Conservation (phyloP, 75 land plant species). For the Cunninghamia lanceolata region DNA sequence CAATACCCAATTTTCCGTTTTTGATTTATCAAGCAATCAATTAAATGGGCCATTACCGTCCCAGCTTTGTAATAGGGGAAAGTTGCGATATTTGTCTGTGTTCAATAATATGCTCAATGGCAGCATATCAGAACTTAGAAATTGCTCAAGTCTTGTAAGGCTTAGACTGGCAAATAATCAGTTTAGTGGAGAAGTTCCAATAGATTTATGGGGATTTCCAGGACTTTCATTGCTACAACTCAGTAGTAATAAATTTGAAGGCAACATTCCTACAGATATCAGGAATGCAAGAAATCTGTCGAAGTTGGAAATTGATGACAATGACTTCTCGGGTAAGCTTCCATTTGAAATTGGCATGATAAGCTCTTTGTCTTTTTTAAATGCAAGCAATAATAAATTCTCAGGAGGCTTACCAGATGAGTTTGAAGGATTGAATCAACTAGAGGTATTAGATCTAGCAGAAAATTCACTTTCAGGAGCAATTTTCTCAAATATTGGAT, state of each 20-base stretch:
- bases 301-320: slow-evolving; percentile 18
- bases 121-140: slow-evolving; percentile 17
- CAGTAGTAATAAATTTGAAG: slow-evolving; percentile 5
- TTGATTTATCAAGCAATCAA: slow-evolving; percentile 29
- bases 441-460: slow-evolving; percentile 20
- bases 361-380: slow-evolving; percentile 10
- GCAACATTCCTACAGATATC: slow-evolving; percentile 16
- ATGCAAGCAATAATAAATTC: slow-evolving; percentile 21
- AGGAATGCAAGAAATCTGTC: background rate
- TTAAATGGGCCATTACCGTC: slow-evolving; percentile 33
- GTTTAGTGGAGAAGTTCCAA: slow-evolving; percentile 33
- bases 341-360: slow-evolving; percentile 29
- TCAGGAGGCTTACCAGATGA: slow-evolving; percentile 26
- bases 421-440: background rate
- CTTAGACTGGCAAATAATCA: slow-evolving; percentile 27
- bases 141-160: slow-evolving; percentile 24
- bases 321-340: slow-evolving; percentile 28
- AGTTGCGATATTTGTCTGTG: slow-evolving; percentile 18
- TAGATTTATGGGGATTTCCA: slow-evolving; percentile 23
- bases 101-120: slow-evolving; percentile 34
- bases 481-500: slow-evolving; percentile 11
- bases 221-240: slow-evolving; percentile 22
- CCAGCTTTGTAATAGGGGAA: slow-evolving; percentile 34
- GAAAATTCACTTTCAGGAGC: slow-evolving; percentile 27
- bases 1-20: slow-evolving; percentile 12